These are phyloP conservation scores for Fragosphaeria purpurea DNA, from an alignment of 2,329 filamentous ascomycete species.

Conservation along the genomic window DNA sequence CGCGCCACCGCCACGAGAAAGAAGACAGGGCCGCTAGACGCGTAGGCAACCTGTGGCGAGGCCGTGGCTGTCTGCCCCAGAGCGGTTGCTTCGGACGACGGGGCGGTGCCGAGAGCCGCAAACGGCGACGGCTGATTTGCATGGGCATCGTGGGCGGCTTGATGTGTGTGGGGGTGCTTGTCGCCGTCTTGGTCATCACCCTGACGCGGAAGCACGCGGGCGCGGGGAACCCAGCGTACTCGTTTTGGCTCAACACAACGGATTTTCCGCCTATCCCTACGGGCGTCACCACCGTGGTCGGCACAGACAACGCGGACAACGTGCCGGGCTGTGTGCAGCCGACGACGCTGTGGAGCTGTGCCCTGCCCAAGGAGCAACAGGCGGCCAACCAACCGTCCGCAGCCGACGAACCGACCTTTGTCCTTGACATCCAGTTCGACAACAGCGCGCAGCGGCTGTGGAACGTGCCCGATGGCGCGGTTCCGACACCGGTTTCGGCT, in stretches of 20 bases:
- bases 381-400: slow-evolving; percentile 51
- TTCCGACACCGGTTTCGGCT: slow-evolving; percentile 12
- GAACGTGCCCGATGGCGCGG: slow-evolving; percentile 33
- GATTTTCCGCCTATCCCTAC: slow-evolving; percentile 80
- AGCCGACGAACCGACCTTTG: slow-evolving; percentile 64
- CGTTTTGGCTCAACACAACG: slow-evolving; percentile 72
- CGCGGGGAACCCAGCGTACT: slow-evolving; percentile 17
- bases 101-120: slow-evolving; percentile 55
- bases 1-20: slow-evolving; percentile 50
- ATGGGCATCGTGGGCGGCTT: slow-evolving; percentile 40
- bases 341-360: slow-evolving; percentile 75
- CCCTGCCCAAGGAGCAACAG: slow-evolving; percentile 69
- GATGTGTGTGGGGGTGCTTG: slow-evolving; percentile 45
- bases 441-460: slow-evolving; percentile 42
- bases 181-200: slow-evolving; percentile 47
- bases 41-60: slow-evolving; percentile 53
- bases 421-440: slow-evolving; percentile 68
- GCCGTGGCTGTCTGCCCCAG: slow-evolving; percentile 51
- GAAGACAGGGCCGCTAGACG: slow-evolving; percentile 52
- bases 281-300: slow-evolving; percentile 68
- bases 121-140: slow-evolving; percentile 48
- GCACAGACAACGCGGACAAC: slow-evolving; percentile 55
- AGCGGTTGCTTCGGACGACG: slow-evolving; percentile 55
- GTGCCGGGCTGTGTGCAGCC: slow-evolving; percentile 61
- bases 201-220: slow-evolving; percentile 34